Evolutionary conservation across 768 basidiomycete species (phyloP).

Genomic region (Cantharellus anzutake): DNA sequence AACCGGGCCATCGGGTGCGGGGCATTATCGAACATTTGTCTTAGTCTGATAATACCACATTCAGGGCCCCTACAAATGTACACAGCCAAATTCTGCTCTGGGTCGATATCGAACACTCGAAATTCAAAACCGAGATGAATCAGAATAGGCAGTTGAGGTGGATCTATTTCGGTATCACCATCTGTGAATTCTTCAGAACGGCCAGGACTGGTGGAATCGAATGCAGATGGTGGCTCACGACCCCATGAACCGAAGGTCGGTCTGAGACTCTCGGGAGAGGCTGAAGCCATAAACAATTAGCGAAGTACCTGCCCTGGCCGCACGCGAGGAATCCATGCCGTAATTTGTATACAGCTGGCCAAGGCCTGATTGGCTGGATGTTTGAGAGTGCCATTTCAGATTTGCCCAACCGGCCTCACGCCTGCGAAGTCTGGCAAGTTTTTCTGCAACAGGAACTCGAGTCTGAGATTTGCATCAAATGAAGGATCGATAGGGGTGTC

Average conservation of each 20-base stretch:
- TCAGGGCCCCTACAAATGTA: background rate
- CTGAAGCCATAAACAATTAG: background rate
- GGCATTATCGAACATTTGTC: background rate
- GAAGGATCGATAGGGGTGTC: too few species aligned
- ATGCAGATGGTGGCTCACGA: background rate
- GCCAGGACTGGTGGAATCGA: background rate
- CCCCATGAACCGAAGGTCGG: background rate
- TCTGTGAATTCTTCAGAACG: background rate
- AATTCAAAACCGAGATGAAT: background rate
- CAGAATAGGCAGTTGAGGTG: background rate
- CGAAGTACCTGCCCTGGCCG: background rate
- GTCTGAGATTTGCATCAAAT: too few species aligned
- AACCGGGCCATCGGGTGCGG: background rate
- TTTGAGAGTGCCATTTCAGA: background rate
- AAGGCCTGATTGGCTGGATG: conserved; percentile 1
- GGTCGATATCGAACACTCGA: background rate
- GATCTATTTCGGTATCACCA: too few species aligned
- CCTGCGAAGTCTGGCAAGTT: background rate
- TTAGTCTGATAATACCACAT: background rate
- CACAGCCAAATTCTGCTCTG: background rate
- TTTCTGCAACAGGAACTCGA: too few species aligned
- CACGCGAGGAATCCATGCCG: background rate
- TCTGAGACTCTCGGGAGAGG: background rate
- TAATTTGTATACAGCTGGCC: background rate
- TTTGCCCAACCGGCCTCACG: too few species aligned